Conservation (phyloP, 148 eudicot species). For the Persicaria tinctoria region DNA sequence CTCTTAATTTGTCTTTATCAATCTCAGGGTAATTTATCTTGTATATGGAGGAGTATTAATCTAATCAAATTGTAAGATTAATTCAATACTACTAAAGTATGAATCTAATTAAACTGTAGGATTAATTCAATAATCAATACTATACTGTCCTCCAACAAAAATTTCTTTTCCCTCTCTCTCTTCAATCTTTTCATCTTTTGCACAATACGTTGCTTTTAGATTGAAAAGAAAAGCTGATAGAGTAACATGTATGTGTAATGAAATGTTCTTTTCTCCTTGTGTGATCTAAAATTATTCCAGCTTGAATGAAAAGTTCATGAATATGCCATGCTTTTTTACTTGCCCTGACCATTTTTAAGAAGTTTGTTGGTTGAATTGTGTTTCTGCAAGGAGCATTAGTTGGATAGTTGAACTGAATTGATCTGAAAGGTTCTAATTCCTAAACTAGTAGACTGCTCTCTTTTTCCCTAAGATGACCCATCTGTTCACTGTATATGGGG, state of each 20-base stretch:
- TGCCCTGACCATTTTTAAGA: neutral
- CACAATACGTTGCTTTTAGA: neutral
- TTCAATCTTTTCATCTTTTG: neutral
- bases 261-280: neutral
- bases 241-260: neutral
- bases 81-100: too few relatives aligned
- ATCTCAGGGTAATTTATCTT: too few relatives aligned
- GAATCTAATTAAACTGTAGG: neutral
- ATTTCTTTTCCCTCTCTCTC: neutral
- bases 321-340: neutral
- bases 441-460: neutral
- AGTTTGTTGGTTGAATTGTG: neutral
- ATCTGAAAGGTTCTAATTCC: neutral
- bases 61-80: neutral
- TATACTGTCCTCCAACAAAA: neutral
- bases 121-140: too few relatives aligned
- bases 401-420: neutral
- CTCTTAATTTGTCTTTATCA: too few relatives aligned
- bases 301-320: neutral
- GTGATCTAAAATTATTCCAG: constrained; percentile 4
- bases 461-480: too few relatives aligned
- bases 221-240: neutral
- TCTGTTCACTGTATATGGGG: neutral
- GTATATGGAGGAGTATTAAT: too few relatives aligned
- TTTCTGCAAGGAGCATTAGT: neutral